phyloP scores from a whole-genome alignment of 768 basidiomycete genomes.

The Epithele typhae region DNA sequence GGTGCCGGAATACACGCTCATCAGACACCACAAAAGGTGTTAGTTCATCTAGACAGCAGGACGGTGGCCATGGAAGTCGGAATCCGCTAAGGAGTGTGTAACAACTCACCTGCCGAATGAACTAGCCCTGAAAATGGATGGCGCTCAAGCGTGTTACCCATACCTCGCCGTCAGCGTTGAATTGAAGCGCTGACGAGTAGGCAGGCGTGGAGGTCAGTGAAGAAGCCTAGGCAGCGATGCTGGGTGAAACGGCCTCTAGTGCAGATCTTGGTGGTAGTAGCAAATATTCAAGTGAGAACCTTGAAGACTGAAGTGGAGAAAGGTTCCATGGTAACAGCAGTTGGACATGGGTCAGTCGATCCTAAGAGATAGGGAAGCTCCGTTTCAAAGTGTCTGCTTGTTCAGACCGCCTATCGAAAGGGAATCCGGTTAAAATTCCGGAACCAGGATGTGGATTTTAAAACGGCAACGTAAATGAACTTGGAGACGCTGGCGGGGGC shows the following conservation, averaged over 20 bases:
- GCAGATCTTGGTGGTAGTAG: slow-evolving; percentile 88
- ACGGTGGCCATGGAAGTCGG: slow-evolving; percentile 85
- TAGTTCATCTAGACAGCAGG: slow-evolving; percentile 87
- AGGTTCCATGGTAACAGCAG: slow-evolving; percentile 85
- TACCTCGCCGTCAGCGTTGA: slow-evolving; percentile 74
- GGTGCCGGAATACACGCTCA: slow-evolving; percentile 79
- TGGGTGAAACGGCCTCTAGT: slow-evolving; percentile 75
- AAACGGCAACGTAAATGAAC: too few relatives aligned
- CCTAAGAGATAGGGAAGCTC: too few relatives aligned
- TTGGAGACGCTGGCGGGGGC: too few relatives aligned
- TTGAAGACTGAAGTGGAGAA: slow-evolving; percentile 88
- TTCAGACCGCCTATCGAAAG: too few relatives aligned
- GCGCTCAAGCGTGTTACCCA: slow-evolving; percentile 85
- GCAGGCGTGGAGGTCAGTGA: slow-evolving; percentile 75
- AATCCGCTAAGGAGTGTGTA: slow-evolving; percentile 85
- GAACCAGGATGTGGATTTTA: too few relatives aligned
- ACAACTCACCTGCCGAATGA: slow-evolving; percentile 89
- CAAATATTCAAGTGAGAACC: slow-evolving; percentile 86
- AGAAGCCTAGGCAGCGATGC: slow-evolving; percentile 75
- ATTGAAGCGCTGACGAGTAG: slow-evolving; percentile 72
- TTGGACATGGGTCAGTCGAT: slow-evolving; percentile 85
- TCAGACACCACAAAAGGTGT: slow-evolving; percentile 84
- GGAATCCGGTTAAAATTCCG: too few relatives aligned
- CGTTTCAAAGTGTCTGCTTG: too few relatives aligned
- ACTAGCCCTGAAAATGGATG: slow-evolving; percentile 91